phyloP scores from a whole-genome alignment of 1,284 basidiomycete species.

The Flammula alnicola region DNA sequence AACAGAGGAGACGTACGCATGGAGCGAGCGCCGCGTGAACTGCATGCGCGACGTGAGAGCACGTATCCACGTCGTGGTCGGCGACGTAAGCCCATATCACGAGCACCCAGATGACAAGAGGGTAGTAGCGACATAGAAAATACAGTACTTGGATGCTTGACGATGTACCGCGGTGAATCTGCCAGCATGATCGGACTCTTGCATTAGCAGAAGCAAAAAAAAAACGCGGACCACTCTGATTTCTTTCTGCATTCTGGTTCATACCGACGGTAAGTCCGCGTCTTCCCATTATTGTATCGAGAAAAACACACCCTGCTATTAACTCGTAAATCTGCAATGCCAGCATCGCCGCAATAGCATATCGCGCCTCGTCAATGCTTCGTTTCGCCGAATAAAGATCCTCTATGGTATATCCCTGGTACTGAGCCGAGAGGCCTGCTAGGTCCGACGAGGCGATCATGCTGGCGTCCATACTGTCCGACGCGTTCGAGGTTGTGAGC shows the following conservation, averaged over 20 bases:
- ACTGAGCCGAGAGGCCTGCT: conserved; percentile 1
- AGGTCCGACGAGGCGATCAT: neutral
- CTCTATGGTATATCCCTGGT: neutral
- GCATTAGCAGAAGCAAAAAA: neutral
- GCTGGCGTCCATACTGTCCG: neutral
- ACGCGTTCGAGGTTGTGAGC: neutral
- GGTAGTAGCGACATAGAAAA: conserved; percentile 42
- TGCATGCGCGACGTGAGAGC: conserved; percentile 27
- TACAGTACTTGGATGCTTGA: conserved; percentile 43
- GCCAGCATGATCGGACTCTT: neutral
- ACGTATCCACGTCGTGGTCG: conserved; percentile 29
- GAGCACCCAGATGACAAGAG: conserved; percentile 34
- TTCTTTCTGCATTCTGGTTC: conserved; percentile 15
- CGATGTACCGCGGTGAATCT: conserved; percentile 40
- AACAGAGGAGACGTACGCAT: conserved; percentile 30
- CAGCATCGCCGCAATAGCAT: conserved; percentile 34
- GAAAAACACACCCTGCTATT: conserved; percentile 25
- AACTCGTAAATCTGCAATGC: conserved; percentile 32
- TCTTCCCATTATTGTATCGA: neutral
- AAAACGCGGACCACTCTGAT: conserved; percentile 15
- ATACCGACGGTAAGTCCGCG: neutral
- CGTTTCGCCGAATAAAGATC: conserved; percentile 14
- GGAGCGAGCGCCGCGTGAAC: conserved; percentile 36
- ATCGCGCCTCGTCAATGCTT: conserved; percentile 33
- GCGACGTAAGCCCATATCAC: conserved; percentile 38